Percentiles rank a stretch among this genome's conserved stretches.
Conservation (phyloP, 2,329 filamentous ascomycete species). For the Phaeosphaeria sp. region DNA sequence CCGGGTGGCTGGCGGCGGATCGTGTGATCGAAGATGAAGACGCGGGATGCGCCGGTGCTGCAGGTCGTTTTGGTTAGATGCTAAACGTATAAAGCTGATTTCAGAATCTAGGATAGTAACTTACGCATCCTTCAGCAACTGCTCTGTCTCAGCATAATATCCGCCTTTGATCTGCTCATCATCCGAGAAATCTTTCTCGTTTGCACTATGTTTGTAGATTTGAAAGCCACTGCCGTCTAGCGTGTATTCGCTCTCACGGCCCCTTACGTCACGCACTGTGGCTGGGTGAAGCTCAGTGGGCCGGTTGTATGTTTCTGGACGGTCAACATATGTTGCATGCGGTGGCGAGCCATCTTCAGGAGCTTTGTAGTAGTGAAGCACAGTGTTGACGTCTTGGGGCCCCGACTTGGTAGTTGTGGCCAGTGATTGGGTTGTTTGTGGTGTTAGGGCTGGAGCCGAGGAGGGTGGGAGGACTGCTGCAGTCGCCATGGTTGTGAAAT, state of each 20-base stretch:
- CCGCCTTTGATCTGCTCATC: constrained; percentile 43
- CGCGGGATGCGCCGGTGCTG: constrained; percentile 63
- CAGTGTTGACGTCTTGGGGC: constrained; percentile 34
- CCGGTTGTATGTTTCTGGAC: constrained; percentile 44
- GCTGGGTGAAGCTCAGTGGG: constrained; percentile 34
- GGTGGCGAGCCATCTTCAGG: constrained; percentile 41
- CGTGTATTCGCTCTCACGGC: constrained; percentile 51
- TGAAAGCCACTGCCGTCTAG: constrained; percentile 52
- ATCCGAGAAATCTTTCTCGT: constrained; percentile 45
- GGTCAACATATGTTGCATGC: constrained; percentile 33
- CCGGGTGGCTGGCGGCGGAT: constrained; percentile 56
- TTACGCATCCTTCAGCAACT: constrained; percentile 48
- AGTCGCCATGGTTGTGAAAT: constrained; percentile 28
- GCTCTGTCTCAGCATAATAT: constrained; percentile 46
- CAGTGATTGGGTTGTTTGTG: constrained; percentile 16
- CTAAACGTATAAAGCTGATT: neutral
- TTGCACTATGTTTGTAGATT: constrained; percentile 35
- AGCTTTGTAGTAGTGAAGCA: constrained; percentile 35
- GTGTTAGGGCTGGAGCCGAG: constrained; percentile 21
- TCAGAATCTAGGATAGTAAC: constrained; percentile 4
- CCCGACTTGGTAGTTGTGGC: neutral
- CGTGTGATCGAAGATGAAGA: constrained; percentile 70
- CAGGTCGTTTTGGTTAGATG: constrained; percentile 1
- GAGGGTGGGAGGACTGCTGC: constrained; percentile 33
- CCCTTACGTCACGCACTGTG: constrained; percentile 54